These are phyloP conservation scores for Fraxinus dipetala DNA, from an alignment of 305 asterid species.

Conservation along the genomic window DNA sequence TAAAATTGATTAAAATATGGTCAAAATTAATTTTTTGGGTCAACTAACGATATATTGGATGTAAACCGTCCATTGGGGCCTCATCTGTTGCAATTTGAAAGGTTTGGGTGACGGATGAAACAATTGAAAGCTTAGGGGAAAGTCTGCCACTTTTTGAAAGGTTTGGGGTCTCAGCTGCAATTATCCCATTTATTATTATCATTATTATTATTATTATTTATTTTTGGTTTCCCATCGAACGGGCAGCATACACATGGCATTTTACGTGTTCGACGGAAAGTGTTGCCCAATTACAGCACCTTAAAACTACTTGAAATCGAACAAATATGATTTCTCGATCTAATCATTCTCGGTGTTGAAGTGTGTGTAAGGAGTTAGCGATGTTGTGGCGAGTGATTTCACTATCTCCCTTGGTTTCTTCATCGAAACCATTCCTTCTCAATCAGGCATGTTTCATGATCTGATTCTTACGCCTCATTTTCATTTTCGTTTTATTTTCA, in stretches of 20 bases:
- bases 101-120: too few species aligned
- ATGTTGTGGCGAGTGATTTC: slow-evolving; percentile 79
- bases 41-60: too few species aligned
- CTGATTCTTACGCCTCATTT: neutral
- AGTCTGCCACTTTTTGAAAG: too few species aligned
- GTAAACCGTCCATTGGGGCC: too few species aligned
- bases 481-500: neutral
- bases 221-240: neutral
- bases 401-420: slow-evolving; percentile 44
- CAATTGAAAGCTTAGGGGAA: too few species aligned
- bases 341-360: neutral
- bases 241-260: slow-evolving; percentile 28
- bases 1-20: too few species aligned
- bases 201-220: too few species aligned
- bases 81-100: too few species aligned
- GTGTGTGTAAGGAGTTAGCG: slow-evolving; percentile 21
- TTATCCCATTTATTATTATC: too few species aligned
- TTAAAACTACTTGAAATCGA: slow-evolving; percentile 9
- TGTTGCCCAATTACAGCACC: slow-evolving; percentile 17
- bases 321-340: slow-evolving; percentile 10
- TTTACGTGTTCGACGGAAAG: slow-evolving; percentile 35
- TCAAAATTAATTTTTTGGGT: too few species aligned
- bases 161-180: too few species aligned
- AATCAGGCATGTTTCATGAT: slow-evolving; percentile 43
- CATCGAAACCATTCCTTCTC: slow-evolving; percentile 43